A percentile compares a stretch with the other conserved stretches of the same genome.
These are phyloP conservation scores for Nepenthes alata DNA, from an alignment of 179 eudicot genomes.

Conservation along the genomic window DNA sequence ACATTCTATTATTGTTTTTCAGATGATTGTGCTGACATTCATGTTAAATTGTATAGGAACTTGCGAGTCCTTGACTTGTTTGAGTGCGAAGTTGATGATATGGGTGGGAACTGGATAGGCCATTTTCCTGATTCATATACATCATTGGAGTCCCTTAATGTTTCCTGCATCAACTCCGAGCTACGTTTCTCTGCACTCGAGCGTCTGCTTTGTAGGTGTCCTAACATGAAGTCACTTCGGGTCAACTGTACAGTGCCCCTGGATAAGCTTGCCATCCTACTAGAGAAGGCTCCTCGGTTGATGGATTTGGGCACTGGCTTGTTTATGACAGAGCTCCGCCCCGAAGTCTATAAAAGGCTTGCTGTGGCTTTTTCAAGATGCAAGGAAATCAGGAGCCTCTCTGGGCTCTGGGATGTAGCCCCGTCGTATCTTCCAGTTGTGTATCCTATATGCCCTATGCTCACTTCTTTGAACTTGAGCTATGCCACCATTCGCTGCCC, in stretches of 20 bases:
- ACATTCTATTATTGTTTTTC: too few relatives aligned
- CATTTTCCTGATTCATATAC: constrained; percentile 74
- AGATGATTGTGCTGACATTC: not conserved
- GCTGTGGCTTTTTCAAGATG: constrained; percentile 51
- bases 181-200: constrained; percentile 62
- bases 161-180: constrained; percentile 66
- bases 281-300: constrained; percentile 65
- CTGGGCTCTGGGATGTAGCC: constrained; percentile 81
- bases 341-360: constrained; percentile 49
- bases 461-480: constrained; percentile 79
- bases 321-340: constrained; percentile 49
- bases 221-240: constrained; percentile 62
- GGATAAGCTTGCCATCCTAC: constrained; percentile 55
- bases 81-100: constrained; percentile 85
- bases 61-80: constrained; percentile 67
- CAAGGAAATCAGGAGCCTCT: constrained; percentile 56
- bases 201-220: constrained; percentile 64
- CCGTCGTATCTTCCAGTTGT: constrained; percentile 69
- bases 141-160: constrained; percentile 66
- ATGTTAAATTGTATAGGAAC: constrained; percentile 32
- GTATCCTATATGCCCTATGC: constrained; percentile 52
- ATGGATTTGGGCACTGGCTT: constrained; percentile 78
- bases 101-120: constrained; percentile 84
- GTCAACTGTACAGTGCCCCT: constrained; percentile 70
- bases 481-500: constrained; percentile 70